phyloP scores from a whole-genome alignment of 495 filamentous ascomycete genomes.

The Chaetomidium leptoderma region DNA sequence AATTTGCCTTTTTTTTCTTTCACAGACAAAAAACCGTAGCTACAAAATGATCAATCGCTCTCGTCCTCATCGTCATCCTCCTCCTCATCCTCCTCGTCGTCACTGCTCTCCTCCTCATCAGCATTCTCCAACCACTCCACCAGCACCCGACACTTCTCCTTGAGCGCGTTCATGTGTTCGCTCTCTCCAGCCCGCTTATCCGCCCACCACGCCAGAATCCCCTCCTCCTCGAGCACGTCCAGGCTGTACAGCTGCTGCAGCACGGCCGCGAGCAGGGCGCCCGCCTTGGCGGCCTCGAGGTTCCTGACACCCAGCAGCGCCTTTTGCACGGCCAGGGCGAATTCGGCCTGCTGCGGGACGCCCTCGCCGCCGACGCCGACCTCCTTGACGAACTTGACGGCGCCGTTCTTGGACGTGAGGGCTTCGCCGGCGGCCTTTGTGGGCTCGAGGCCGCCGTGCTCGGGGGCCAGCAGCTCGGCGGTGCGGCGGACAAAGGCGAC shows the following conservation, averaged over 20 bases:
- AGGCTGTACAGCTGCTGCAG: conserved; percentile 76
- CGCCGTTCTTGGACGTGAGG: conserved; percentile 43
- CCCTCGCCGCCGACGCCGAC: conserved; percentile 47
- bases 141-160: conserved; percentile 68
- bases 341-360: conserved; percentile 68
- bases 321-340: conserved; percentile 73
- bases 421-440: conserved; percentile 63
- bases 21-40: too few relatives aligned
- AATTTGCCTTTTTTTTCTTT: too few relatives aligned
- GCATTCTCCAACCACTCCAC: conserved; percentile 83
- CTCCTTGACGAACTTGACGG: conserved; percentile 48
- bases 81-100: conserved; percentile 62
- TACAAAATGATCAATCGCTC: background rate
- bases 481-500: conserved; percentile 80
- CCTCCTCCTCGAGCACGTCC: conserved; percentile 87
- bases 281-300: conserved; percentile 44
- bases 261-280: conserved; percentile 66
- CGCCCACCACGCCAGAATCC: conserved; percentile 82
- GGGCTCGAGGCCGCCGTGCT: conserved; percentile 48
- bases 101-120: conserved; percentile 73
- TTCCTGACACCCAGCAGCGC: conserved; percentile 61
- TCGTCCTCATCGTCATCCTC: conserved; percentile 1
- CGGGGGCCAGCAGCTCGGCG: conserved; percentile 61
- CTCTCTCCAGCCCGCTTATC: conserved; percentile 59
- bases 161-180: conserved; percentile 65